Evolutionary conservation across 2,329 filamentous ascomycete genomes (phyloP).

Genomic region (Amauroascus verrucosus): DNA sequence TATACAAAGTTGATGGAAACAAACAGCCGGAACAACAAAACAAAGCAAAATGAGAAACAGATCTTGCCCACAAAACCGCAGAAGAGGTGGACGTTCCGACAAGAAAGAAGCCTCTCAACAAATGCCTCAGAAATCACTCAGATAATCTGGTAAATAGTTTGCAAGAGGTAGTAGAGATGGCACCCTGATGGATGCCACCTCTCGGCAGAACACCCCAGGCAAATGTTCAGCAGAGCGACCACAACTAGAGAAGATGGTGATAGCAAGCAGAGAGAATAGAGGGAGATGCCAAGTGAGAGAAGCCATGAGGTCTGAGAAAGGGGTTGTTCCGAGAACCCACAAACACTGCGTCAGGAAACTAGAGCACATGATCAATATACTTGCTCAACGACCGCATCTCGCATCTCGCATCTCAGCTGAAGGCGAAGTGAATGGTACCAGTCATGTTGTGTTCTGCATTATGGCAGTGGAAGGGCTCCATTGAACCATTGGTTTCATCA

Average conservation of each 20-base stretch:
- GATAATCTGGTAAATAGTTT: background rate
- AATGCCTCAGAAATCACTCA: background rate
- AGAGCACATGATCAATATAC: slow-evolving; percentile 7
- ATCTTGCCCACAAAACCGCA: background rate
- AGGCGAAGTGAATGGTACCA: background rate
- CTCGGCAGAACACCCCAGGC: background rate
- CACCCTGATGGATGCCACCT: background rate
- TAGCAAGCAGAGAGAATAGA: background rate
- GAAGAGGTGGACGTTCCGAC: background rate
- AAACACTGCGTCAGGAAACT: background rate
- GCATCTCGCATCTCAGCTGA: too few species aligned
- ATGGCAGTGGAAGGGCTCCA: background rate
- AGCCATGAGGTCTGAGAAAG: background rate
- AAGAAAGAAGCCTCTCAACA: background rate
- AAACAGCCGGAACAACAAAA: background rate
- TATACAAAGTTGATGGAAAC: background rate
- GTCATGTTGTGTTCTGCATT: background rate
- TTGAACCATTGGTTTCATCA: background rate
- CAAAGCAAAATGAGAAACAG: background rate
- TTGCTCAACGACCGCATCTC: slow-evolving; percentile 1
- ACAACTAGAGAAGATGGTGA: background rate
- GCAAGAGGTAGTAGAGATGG: background rate
- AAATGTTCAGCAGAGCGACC: background rate
- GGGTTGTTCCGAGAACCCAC: background rate
- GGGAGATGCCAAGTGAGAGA: slow-evolving; percentile 3